Percentiles rank a stretch among this genome's conserved stretches.
phyloP scores from a whole-genome alignment of 805 yeast genomes.

The Ogataea allantospora region DNA sequence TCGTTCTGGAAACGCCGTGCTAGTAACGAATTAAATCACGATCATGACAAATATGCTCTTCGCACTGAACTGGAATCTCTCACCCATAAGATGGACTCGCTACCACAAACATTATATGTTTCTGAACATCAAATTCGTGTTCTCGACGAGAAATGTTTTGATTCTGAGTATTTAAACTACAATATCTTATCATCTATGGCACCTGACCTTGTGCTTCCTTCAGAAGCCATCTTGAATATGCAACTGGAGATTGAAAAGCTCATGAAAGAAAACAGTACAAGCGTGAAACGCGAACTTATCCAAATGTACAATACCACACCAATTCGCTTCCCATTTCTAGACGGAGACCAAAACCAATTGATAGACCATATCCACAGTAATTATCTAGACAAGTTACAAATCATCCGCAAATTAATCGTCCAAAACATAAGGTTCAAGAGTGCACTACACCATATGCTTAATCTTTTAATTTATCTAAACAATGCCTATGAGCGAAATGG shows the following conservation, averaged over 20 bases:
- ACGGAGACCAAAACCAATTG: conserved; percentile 11
- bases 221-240: not conserved
- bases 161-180: conserved; percentile 3
- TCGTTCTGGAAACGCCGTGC: conserved; percentile 18
- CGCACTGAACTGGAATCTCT: conserved; percentile 16
- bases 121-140: conserved; percentile 13
- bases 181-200: conserved; percentile 5
- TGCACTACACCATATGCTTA: conserved; percentile 11
- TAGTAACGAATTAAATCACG: conserved; percentile 20
- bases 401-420: conserved; percentile 12
- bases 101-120: conserved; percentile 4
- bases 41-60: conserved; percentile 22
- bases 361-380: conserved; percentile 14
- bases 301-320: conserved; percentile 2
- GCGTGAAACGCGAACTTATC: conserved; percentile 2
- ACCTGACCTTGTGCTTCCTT: conserved; percentile 15
- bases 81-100: not conserved
- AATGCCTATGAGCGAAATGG: conserved; percentile 6
- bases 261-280: not conserved
- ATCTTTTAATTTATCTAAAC: conserved; percentile 9
- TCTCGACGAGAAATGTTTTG: conserved; percentile 11
- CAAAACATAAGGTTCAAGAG: conserved; percentile 2
- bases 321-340: conserved; percentile 17
- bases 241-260: conserved; percentile 1
- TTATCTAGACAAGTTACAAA: conserved; percentile 16